Conservation (phyloP, 345 rosid genomes). For the Citrus inodora region DNA sequence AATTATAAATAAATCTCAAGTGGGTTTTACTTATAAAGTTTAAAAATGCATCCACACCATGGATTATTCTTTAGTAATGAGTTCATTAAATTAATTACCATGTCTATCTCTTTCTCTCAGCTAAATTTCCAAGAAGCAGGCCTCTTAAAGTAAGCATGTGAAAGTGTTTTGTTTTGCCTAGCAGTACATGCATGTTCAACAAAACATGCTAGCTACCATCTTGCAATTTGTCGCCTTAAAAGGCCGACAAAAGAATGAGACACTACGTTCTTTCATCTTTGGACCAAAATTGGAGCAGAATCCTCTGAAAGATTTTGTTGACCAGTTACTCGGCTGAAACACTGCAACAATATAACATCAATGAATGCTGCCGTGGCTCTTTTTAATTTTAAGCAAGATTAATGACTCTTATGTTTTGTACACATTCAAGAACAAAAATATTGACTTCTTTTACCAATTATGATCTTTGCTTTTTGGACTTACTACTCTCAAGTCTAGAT, state of each 20-base stretch:
- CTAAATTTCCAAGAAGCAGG: too few relatives aligned
- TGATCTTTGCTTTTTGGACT: not conserved
- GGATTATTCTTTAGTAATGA: too few relatives aligned
- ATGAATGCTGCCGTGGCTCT: not conserved
- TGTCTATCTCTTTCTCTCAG: too few relatives aligned
- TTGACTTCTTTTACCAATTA: not conserved
- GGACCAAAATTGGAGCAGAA: not conserved
- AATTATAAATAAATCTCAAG: too few relatives aligned
- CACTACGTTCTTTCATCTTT: not conserved
- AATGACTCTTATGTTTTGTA: not conserved
- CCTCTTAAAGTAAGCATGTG: too few relatives aligned
- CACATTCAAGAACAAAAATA: not conserved
- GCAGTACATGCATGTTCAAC: not conserved
- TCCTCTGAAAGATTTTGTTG: not conserved
- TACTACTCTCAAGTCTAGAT: too few relatives aligned
- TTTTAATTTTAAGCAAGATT: not conserved
- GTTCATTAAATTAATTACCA: too few relatives aligned
- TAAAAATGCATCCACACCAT: too few relatives aligned
- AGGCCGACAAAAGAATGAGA: not conserved
- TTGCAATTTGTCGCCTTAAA: not conserved
- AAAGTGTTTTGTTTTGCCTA: not conserved
- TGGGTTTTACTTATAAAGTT: too few relatives aligned
- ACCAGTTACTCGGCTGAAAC: not conserved
- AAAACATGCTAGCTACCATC: not conserved
- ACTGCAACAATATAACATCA: not conserved